These are phyloP conservation scores for Phytopythium montanum DNA, from an alignment of 352 stramenopile species.

Conservation along the genomic window DNA sequence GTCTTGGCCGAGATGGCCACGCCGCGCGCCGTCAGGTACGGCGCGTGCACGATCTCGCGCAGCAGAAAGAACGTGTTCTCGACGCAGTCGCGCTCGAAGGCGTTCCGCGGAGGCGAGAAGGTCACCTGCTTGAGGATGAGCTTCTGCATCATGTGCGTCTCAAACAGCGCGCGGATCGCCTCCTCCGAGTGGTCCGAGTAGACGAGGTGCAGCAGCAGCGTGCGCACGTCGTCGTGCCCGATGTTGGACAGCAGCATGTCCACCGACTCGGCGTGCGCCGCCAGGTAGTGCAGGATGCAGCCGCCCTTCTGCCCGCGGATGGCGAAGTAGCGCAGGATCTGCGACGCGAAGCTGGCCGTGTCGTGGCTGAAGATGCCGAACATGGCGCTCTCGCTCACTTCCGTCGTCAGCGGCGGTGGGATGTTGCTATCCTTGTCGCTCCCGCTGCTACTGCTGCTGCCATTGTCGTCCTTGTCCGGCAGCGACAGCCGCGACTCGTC, in stretches of 20 bases:
- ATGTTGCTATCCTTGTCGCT: slow-evolving; percentile 19
- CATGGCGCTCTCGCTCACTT: slow-evolving; percentile 37
- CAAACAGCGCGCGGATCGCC: slow-evolving; percentile 66
- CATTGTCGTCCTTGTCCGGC: slow-evolving; percentile 19
- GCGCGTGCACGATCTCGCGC: slow-evolving; percentile 77
- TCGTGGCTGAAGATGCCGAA: slow-evolving; percentile 75
- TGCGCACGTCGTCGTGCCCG: slow-evolving; percentile 78
- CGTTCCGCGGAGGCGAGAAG: slow-evolving; percentile 64
- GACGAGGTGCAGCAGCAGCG: slow-evolving; percentile 70
- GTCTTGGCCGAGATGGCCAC: slow-evolving; percentile 86
- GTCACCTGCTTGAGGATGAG: slow-evolving; percentile 77
- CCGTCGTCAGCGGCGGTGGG: slow-evolving; percentile 27
- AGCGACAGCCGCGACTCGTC: not conserved
- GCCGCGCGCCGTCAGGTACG: slow-evolving; percentile 75
- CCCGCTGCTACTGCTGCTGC: slow-evolving; percentile 12
- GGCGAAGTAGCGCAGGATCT: slow-evolving; percentile 80
- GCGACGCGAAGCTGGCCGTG: slow-evolving; percentile 74
- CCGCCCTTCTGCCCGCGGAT: slow-evolving; percentile 72
- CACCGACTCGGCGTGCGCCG: slow-evolving; percentile 45
- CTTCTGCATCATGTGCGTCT: slow-evolving; percentile 68
- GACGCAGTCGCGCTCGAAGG: slow-evolving; percentile 69
- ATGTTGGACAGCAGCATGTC: slow-evolving; percentile 79
- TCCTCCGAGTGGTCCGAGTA: slow-evolving; percentile 84
- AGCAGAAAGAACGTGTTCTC: slow-evolving; percentile 82
- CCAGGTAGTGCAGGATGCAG: slow-evolving; percentile 75